Base-by-base conservation (phyloP, 2,329 filamentous ascomycete genomes). In the Aspergillus spinulosporus region DNA sequence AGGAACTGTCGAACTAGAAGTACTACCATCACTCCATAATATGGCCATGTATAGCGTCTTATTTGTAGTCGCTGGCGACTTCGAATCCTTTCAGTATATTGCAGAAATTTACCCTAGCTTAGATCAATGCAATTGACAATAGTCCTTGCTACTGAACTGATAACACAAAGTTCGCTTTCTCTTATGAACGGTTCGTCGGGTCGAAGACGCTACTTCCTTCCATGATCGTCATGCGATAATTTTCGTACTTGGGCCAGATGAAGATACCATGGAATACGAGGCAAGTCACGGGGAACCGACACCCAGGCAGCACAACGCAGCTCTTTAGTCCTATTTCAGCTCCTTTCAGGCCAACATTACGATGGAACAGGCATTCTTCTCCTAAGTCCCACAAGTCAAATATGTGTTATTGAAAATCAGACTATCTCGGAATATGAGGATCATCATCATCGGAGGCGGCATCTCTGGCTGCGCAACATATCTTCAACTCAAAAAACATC, bases 1-100 rank as follows among this genome's bases (percentile, higher is more conserved):
- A 86, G 56, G 81, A 88, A 54, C 74, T 95, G 68, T 75, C 80
- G 21, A 62, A 61, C 31, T 69, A 57, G 54, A 32, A 50, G 42
- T 40, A 53, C n/a, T 32, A 53, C 21, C 43, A 52, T 48, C 32
- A 43, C 57, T 58, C 51, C 42, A 32, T 14, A 36, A 15, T 37
- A 36, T 44, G 28, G 14, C 28, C 5, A 44, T 45, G 21, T 3
- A 36, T 8, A 37, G 15, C 4, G n/a, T 8, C n/a, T 49, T 32
- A 44, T 54, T 49, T 14, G 43, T 48, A 57, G 66, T 68, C 60
- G 69, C 69, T 59, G 68, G 69, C 69, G 60, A 61, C 66, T 56
- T 54, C 57, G 43, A 15, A 50, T 50, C 8, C 12, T 8, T 28
- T 36, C 37, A 49, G 6, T 31, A 29, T 43, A 44, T 54, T 14